Evolutionary conservation across 2,329 filamentous ascomycete species (phyloP).

Genomic region (Bipolaris cookei): DNA sequence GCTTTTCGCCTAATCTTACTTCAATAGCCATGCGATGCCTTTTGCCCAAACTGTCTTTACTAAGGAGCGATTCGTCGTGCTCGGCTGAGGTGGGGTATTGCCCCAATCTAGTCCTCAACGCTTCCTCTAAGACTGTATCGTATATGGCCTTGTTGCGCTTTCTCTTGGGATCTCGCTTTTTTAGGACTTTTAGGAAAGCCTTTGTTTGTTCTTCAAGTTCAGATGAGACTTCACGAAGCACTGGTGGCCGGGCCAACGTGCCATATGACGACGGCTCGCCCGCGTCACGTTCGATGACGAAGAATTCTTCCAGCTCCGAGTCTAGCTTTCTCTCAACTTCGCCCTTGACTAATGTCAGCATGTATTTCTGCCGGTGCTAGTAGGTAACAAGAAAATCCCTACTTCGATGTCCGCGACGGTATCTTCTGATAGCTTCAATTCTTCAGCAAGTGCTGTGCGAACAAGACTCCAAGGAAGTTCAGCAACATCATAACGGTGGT

Average conservation of each 20-base stretch:
- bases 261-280: constrained; percentile 31
- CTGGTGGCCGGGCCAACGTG: constrained; percentile 14
- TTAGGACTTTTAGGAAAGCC: constrained; percentile 21
- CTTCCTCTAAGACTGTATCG: constrained; percentile 13
- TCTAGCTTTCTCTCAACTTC: constrained; percentile 3
- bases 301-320: constrained; percentile 26
- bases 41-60: constrained; percentile 10
- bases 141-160: constrained; percentile 18
- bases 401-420: constrained; percentile 6
- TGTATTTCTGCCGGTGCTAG: not conserved
- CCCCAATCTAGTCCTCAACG: constrained; percentile 20
- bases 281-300: constrained; percentile 32
- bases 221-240: constrained; percentile 18
- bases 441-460: constrained; percentile 10
- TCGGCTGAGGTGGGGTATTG: constrained; percentile 21
- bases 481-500: constrained; percentile 28
- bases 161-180: constrained; percentile 22
- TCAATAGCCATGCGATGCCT: constrained; percentile 29
- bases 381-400: constrained; percentile 3
- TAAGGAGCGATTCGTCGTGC: constrained; percentile 23
- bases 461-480: constrained; percentile 26
- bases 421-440: constrained; percentile 12
- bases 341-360: not conserved
- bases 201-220: constrained; percentile 31
- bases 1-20: constrained; percentile 30